Conservation (phyloP, 2,329 filamentous ascomycete genomes). For the Phyllosticta paracitricarpa region DNA sequence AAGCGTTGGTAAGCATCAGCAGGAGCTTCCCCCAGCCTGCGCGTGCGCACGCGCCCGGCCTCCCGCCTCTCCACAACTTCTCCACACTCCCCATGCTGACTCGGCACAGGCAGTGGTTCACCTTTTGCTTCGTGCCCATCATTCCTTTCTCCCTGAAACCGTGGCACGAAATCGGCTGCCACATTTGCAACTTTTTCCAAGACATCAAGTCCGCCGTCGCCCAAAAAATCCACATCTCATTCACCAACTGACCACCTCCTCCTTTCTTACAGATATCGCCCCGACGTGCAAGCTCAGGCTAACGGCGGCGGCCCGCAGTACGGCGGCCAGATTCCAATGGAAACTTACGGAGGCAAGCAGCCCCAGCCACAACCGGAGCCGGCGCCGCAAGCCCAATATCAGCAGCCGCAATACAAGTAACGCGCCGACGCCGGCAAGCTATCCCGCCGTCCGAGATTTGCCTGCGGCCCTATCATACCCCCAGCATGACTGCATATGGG, state of each 20-base stretch:
- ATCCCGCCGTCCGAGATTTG: not conserved
- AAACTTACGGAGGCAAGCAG: slow-evolving; percentile 1
- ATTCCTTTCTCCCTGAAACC: slow-evolving; percentile 55
- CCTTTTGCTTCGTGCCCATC: slow-evolving; percentile 67
- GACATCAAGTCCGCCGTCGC: slow-evolving; percentile 31
- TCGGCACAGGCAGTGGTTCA: slow-evolving; percentile 52
- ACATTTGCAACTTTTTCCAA: slow-evolving; percentile 68
- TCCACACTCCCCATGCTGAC: not conserved
- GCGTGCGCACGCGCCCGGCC: not conserved
- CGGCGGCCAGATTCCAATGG: slow-evolving; percentile 11
- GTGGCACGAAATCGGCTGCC: slow-evolving; percentile 56
- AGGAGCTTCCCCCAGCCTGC: not conserved
- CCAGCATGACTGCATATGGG: not conserved
- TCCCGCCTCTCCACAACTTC: not conserved
- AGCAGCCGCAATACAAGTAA: slow-evolving; percentile 12
- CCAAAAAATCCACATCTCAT: not conserved
- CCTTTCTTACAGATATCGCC: slow-evolving; percentile 16
- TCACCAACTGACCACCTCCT: not conserved
- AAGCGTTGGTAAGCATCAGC: slow-evolving; percentile 32
- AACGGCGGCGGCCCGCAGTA: not conserved
- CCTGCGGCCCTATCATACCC: not conserved
- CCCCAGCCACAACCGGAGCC: not conserved
- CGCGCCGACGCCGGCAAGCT: not conserved
- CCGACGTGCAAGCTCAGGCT: slow-evolving; percentile 27
- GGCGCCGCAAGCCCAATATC: slow-evolving; percentile 1